Conservation (phyloP, 208 protist genomes). For the Crithidia brevicula region DNA sequence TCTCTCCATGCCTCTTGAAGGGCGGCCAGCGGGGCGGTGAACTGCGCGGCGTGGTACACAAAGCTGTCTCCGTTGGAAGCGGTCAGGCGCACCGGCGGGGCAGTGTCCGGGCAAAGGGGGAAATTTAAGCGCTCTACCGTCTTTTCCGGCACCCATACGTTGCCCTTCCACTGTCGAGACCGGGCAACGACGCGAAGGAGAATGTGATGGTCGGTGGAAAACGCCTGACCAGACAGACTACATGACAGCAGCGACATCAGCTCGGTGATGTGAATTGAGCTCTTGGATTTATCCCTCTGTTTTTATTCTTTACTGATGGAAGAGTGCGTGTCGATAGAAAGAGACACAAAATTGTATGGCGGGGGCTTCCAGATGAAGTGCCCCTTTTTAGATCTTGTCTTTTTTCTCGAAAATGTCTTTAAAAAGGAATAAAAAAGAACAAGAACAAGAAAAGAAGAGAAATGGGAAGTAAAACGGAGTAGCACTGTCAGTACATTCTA, state of each 20-base stretch:
- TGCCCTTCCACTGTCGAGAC: constrained; percentile 24
- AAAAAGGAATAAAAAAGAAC: too few species aligned
- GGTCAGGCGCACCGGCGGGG: constrained; percentile 27
- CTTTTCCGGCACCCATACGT: constrained; percentile 52
- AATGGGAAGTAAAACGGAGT: too few species aligned
- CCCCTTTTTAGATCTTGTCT: too few species aligned
- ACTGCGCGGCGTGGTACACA: constrained; percentile 66
- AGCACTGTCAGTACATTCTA: too few species aligned
- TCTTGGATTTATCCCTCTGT: too few species aligned
- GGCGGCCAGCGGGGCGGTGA: constrained; percentile 20
- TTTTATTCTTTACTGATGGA: too few species aligned
- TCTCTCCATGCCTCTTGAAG: constrained; percentile 30
- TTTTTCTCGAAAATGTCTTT: too few species aligned
- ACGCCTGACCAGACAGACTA: constrained; percentile 46
- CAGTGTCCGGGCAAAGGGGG: not conserved
- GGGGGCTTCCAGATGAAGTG: too few species aligned
- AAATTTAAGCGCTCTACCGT: constrained; percentile 38
- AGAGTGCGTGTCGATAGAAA: too few species aligned
- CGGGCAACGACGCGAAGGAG: constrained; percentile 45
- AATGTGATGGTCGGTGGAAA: constrained; percentile 33
- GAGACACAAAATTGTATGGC: too few species aligned
- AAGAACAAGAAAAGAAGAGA: too few species aligned
- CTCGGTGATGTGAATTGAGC: too few species aligned
- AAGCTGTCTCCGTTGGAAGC: constrained; percentile 24
- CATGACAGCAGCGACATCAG: constrained; percentile 8